Conservation (phyloP, 2,329 filamentous ascomycete species). For the Aureobasidium sp. region DNA sequence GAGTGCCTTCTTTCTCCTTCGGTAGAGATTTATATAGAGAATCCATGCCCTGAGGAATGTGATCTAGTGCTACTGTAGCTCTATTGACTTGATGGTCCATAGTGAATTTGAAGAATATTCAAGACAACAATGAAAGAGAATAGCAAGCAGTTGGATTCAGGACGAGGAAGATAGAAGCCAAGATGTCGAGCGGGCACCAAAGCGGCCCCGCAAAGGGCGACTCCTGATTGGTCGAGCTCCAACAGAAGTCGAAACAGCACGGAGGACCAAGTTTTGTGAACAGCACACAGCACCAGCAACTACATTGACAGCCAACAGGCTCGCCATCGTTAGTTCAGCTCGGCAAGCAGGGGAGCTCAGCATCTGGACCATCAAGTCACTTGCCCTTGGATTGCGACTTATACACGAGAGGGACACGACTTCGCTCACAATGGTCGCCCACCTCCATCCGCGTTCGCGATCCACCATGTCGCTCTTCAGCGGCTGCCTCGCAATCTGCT, state of each 20-base stretch:
- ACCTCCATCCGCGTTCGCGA: conserved; percentile 87
- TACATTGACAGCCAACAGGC: background rate
- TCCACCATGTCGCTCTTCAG: conserved; percentile 93
- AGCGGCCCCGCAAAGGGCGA: background rate
- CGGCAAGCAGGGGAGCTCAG: background rate
- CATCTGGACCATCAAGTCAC: background rate
- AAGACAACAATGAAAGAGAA: too few relatives aligned
- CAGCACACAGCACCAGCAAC: background rate
- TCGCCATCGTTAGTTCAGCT: background rate
- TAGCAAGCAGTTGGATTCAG: background rate
- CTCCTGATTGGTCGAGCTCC: background rate
- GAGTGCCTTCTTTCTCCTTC: too few relatives aligned
- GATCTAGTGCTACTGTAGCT: too few relatives aligned
- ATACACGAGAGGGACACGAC: background rate
- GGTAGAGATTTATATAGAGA: too few relatives aligned
- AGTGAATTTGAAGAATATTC: too few relatives aligned
- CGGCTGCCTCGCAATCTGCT: conserved; percentile 80
- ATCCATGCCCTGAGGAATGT: too few relatives aligned
- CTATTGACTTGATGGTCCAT: too few relatives aligned
- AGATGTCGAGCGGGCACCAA: background rate
- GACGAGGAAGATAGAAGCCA: background rate
- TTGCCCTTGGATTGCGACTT: background rate
- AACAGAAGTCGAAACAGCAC: background rate
- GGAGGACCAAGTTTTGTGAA: background rate
- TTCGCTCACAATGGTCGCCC: conserved; percentile 27